A percentile compares a stretch with the other conserved stretches of the same genome.
phyloP scores from a whole-genome alignment of 2,329 filamentous ascomycete species.

The Passalora sequoiae region DNA sequence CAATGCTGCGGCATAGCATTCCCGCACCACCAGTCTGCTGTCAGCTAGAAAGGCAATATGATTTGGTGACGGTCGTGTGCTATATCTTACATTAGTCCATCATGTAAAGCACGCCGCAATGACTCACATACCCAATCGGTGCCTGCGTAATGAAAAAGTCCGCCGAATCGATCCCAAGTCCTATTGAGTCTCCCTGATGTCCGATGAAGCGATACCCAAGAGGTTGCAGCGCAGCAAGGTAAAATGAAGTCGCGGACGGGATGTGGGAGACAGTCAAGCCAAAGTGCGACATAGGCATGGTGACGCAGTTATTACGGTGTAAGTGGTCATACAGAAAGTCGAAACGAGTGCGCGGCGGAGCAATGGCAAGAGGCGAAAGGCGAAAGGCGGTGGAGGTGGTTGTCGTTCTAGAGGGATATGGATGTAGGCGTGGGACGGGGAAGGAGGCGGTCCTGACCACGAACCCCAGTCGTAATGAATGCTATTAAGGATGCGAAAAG shows the following conservation, averaged over 20 bases:
- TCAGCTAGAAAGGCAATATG: slow-evolving; percentile 60
- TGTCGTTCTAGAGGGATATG: slow-evolving; percentile 10
- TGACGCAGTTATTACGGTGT: no score
- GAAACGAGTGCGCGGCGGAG: no score
- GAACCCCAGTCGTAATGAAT: slow-evolving; percentile 7
- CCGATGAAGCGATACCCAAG: slow-evolving; percentile 70
- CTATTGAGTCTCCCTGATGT: slow-evolving; percentile 56
- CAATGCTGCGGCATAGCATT: slow-evolving; percentile 66
- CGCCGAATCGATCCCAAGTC: slow-evolving; percentile 55
- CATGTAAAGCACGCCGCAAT: no score
- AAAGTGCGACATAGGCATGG: slow-evolving; percentile 59
- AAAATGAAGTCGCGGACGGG: slow-evolving; percentile 76
- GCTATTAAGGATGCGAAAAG: slow-evolving; percentile 14
- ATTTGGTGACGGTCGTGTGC: slow-evolving; percentile 27
- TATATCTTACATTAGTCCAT: slow-evolving; percentile 9
- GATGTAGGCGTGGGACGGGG: slow-evolving; percentile 10
- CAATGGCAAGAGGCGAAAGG: slow-evolving; percentile 13
- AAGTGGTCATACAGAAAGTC: no score
- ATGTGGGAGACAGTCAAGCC: slow-evolving; percentile 70
- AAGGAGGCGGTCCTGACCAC: slow-evolving; percentile 6
- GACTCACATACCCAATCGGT: slow-evolving; percentile 50
- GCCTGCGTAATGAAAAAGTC: slow-evolving; percentile 63
- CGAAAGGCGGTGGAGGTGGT: slow-evolving; percentile 6
- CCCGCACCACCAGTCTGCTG: slow-evolving; percentile 59
- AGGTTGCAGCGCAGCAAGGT: slow-evolving; percentile 70